Conservation (phyloP, 129 eudicot species). For the Silybum marianum region DNA sequence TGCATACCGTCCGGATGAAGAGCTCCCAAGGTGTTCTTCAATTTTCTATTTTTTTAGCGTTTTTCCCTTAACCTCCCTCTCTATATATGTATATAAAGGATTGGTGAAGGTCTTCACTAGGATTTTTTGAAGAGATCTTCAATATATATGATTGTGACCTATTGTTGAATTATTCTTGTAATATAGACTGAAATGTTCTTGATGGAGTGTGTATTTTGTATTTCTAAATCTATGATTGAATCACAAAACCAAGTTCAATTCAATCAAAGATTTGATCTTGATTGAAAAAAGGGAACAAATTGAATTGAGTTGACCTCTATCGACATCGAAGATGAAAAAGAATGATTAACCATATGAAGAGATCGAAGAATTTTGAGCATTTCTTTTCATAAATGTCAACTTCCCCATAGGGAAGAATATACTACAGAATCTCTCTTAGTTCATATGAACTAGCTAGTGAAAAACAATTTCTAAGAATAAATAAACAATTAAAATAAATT, state of each 20-base stretch:
- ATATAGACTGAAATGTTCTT: not conserved
- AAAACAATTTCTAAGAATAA: not conserved
- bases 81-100: no score
- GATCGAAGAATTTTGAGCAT: slow-evolving; percentile 12
- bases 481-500: not conserved
- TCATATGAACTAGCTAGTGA: slow-evolving; percentile 4
- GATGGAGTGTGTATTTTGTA: not conserved
- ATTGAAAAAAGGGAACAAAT: slow-evolving; percentile 4
- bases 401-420: slow-evolving; percentile 10
- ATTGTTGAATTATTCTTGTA: not conserved
- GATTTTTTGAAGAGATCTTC: not conserved
- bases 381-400: slow-evolving; percentile 21
- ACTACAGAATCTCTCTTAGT: not conserved
- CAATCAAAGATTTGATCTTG: not conserved
- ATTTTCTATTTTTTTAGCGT: no score
- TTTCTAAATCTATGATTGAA: not conserved
- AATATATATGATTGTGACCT: not conserved
- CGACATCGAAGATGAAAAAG: not conserved
- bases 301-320: not conserved
- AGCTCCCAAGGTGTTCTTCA: no score
- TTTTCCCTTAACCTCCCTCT: no score
- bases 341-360: not conserved
- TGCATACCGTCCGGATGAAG: no score
- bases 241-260: not conserved
- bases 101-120: slow-evolving; percentile 3